Conservation (phyloP, 768 basidiomycete genomes). For the Exsudoporus frostii region DNA sequence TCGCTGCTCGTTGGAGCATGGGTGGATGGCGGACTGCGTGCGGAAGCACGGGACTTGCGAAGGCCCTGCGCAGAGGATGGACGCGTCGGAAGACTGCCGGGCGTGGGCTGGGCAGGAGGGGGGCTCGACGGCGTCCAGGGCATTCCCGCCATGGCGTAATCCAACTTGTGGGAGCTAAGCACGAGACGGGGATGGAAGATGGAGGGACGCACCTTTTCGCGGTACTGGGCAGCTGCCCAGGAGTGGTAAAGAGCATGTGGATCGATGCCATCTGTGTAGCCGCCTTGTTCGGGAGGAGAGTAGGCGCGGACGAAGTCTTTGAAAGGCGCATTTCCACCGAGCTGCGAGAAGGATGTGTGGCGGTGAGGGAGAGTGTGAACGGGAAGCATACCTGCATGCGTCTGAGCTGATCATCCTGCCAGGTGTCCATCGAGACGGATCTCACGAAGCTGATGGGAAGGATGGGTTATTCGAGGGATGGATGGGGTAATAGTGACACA, state of each 20-base stretch:
- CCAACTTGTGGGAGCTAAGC: conserved; percentile 56
- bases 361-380: neutral
- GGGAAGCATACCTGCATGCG: conserved; percentile 75
- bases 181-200: neutral
- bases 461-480: neutral
- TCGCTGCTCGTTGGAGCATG: conserved; percentile 52
- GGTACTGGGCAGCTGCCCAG: conserved; percentile 94
- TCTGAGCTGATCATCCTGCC: conserved; percentile 84
- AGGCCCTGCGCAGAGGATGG: conserved; percentile 79
- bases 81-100: conserved; percentile 45
- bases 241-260: conserved; percentile 82
- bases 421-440: conserved; percentile 95
- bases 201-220: conserved; percentile 70
- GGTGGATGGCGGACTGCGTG: conserved; percentile 50
- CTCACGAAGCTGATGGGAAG: conserved; percentile 68
- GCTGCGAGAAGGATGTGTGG: conserved; percentile 39
- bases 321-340: conserved; percentile 87
- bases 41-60: conserved; percentile 79
- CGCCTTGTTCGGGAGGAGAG: conserved; percentile 60
- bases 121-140: conserved; percentile 78
- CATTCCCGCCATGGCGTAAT: conserved; percentile 69
- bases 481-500: conserved; percentile 5
- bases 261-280: conserved; percentile 59
- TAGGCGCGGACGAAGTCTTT: conserved; percentile 75
- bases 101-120: conserved; percentile 43